Base-by-base conservation (phyloP, 805 yeast genomes). In the Saturnispora sanitii region DNA sequence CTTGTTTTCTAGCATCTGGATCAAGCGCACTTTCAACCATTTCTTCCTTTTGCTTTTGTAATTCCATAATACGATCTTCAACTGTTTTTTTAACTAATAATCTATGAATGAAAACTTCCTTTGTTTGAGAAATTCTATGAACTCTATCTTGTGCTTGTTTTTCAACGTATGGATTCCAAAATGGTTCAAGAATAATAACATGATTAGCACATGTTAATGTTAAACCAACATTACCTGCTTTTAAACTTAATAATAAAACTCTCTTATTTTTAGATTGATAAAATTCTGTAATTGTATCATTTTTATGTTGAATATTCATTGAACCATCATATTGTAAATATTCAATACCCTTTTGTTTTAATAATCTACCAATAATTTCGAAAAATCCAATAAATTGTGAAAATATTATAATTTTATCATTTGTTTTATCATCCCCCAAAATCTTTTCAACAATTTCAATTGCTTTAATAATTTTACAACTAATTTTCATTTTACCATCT, bases 131-230 rank as follows among this genome's bases (percentile, higher is more conserved):
- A 46, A 92, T 86, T 58, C 98, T 73, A 62, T 92, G 90, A 7
- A 94, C 94, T 49, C 98, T 74, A 56, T 87, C 98, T 72, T 84
- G 85, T 0, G 98, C 98, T 63, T 92, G 98, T 36, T 85, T 95
- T 61, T 92, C 97, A 7, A 90, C 95, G 58, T 72, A 92, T 2
- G 97, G 97, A 55, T 92, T 92, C 98, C 98, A 92, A 58, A 87
- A 92, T 15, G 97, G 96, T 58, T 92, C 98, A 66, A 85, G 71
- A 11, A 92, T 73, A 35, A 92, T 76, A 11, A 88, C 95, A 58
- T 86, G 96, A 28, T 85, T 81, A 1, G 98, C 98, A 64, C 94
- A 83, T 0, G 96, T 92, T 49, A 92, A 68, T 0, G 97, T 92
- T 45, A 92, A 68, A 2, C 98, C 98, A 11, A 88, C 94, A 56